Base-by-base conservation (phyloP, 2,329 filamentous ascomycete genomes). In the Nothophoma quercina region DNA sequence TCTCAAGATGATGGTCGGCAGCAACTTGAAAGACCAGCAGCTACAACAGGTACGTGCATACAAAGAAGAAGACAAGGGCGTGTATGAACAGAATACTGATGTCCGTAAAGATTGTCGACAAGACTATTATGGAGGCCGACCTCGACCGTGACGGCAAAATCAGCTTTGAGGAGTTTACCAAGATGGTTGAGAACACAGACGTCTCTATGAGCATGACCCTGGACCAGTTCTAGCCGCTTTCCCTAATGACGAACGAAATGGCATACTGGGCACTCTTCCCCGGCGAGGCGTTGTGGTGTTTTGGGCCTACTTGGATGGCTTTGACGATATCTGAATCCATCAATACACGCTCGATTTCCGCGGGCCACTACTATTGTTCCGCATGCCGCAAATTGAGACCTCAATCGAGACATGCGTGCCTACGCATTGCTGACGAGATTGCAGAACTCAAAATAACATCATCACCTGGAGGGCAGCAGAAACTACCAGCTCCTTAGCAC, bases 1-100 rank as follows among this genome's bases (percentile, higher is more conserved):
- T 71, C 84, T 99, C 70, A 99, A 99, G 89, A 99, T 99, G 95
- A 99, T 99, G 95, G 95, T 99, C 43, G 95, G 95, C 55, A 97
- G 90, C 81, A 99, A 99, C 77, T 81, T 99, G 71, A 99, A 99
- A 83, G 95, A 99, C 76, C 91, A 97, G 78, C 95, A 99, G 80
- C 80, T 99, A 74, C 95, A 99, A 81, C 95, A 93, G 77, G 79
- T 81, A 68, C 41, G 66, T 39, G 16, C 8, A 33, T 7, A n/a
- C 23, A 38, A 10, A 9, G 6, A 18, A 21, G 9, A 22, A 15
- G 8, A 9, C 9, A 29, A 22, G 5, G 4, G 18, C 12, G 2
- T 2, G 18, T 13, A 3, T 26, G 33, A 23, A 23, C 18, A 12
- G 25, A 18, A n/a, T 51, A 53, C 60, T 67, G 44, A 65, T 41